Conservation (phyloP, 805 yeast species). For the Teunomyces aglyptinius region DNA sequence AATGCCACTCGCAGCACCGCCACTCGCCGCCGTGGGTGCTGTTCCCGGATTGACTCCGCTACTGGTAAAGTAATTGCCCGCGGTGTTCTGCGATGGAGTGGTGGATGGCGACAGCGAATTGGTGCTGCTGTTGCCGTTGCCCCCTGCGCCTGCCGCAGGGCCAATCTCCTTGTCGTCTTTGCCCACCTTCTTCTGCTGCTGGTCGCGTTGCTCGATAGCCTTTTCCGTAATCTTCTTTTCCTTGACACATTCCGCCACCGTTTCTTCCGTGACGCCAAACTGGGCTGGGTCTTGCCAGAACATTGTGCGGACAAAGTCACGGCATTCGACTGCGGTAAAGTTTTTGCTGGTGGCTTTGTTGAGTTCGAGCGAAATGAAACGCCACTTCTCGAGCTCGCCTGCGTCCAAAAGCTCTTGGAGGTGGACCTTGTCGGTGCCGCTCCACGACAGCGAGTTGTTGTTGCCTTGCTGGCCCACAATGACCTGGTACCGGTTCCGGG, state of each 20-base stretch:
- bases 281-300: slow-evolving; percentile 54
- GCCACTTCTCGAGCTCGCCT: slow-evolving; percentile 71
- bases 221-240: slow-evolving; percentile 37
- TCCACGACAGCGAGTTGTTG: slow-evolving; percentile 66
- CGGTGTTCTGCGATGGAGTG: neutral
- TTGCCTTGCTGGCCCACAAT: slow-evolving; percentile 78
- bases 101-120: neutral
- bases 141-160: neutral
- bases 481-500: slow-evolving; percentile 75
- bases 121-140: slow-evolving; percentile 1
- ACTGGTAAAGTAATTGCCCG: slow-evolving; percentile 6
- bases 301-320: slow-evolving; percentile 50
- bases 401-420: slow-evolving; percentile 58
- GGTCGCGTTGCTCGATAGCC: slow-evolving; percentile 20
- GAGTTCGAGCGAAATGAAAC: slow-evolving; percentile 59
- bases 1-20: neutral
- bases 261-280: slow-evolving; percentile 55
- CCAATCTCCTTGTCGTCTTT: slow-evolving; percentile 5
- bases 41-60: neutral
- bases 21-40: neutral
- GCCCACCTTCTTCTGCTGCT: slow-evolving; percentile 11
- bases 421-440: slow-evolving; percentile 49
- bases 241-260: slow-evolving; percentile 38
- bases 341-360: slow-evolving; percentile 51
- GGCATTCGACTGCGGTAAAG: slow-evolving; percentile 53